These are phyloP conservation scores for Acanthamoeba royreba DNA, from an alignment of 208 protist species.

Conservation along the genomic window DNA sequence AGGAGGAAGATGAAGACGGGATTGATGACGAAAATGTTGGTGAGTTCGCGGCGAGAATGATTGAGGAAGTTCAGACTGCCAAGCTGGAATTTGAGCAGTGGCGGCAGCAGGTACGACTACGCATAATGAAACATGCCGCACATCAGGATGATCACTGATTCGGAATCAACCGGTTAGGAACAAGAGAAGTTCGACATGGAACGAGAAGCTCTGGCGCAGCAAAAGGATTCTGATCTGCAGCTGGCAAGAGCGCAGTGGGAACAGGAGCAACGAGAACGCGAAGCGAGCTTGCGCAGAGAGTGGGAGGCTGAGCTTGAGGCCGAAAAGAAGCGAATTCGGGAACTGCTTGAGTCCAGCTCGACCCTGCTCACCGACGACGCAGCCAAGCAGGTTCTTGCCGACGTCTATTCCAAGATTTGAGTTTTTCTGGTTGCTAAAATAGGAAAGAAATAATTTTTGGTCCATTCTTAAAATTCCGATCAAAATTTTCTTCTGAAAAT, in stretches of 20 bases:
- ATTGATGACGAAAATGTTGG: background rate
- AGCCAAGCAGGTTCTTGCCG: background rate
- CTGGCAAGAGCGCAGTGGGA: background rate
- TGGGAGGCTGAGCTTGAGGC: background rate
- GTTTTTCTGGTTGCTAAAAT: background rate
- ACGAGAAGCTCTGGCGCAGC: background rate
- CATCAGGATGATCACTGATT: background rate
- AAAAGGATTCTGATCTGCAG: background rate
- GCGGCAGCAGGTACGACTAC: too few relatives aligned
- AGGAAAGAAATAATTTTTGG: too few relatives aligned
- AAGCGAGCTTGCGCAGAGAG: background rate
- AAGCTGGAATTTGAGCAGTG: slow-evolving; percentile 24
- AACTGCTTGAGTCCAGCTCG: background rate
- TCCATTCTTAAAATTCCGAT: too few relatives aligned
- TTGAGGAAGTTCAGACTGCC: background rate
- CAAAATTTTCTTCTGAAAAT: too few relatives aligned
- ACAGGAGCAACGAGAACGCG: background rate
- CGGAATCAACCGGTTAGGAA: too few relatives aligned
- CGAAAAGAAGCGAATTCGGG: background rate
- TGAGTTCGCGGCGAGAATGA: background rate
- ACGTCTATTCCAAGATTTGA: too few relatives aligned
- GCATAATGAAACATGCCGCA: too few relatives aligned
- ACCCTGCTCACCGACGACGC: background rate
- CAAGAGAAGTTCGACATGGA: slow-evolving; percentile 6
- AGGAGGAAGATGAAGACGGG: background rate